phyloP scores from a whole-genome alignment of 306 rosid genomes.

The Prinsepia uniflora region DNA sequence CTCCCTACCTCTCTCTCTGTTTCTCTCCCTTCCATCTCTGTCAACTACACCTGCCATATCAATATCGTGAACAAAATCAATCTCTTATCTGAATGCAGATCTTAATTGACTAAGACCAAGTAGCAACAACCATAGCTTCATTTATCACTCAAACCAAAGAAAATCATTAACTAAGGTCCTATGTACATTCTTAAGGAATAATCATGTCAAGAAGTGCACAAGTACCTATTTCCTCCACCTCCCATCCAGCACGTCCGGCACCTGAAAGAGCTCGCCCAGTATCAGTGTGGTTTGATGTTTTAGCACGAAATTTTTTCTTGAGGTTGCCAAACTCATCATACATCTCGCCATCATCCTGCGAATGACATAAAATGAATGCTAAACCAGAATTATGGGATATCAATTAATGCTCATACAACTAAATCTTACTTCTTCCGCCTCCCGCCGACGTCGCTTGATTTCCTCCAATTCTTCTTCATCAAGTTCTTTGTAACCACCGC shows the following conservation, averaged over 20 bases:
- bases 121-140: slow-evolving; percentile 3
- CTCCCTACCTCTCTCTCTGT: slow-evolving; percentile 79
- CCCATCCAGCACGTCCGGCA: slow-evolving; percentile 99
- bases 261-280: slow-evolving; percentile 74
- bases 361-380: slow-evolving; percentile 20
- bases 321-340: slow-evolving; percentile 99
- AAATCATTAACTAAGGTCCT: background rate
- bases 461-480: slow-evolving; percentile 98
- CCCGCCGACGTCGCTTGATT: slow-evolving; percentile 87
- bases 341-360: slow-evolving; percentile 94
- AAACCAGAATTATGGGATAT: slow-evolving; percentile 2
- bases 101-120: background rate
- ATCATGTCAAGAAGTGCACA: slow-evolving; percentile 13
- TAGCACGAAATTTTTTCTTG: slow-evolving; percentile 92
- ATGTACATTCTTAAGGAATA: background rate
- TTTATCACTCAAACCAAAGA: background rate
- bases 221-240: slow-evolving; percentile 92
- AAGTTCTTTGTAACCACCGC: slow-evolving; percentile 97
- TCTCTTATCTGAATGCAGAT: slow-evolving; percentile 5
- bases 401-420: slow-evolving; percentile 16
- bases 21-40: slow-evolving; percentile 71
- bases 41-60: slow-evolving; percentile 58
- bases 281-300: slow-evolving; percentile 71
- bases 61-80: slow-evolving; percentile 17
- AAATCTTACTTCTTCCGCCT: slow-evolving; percentile 85